Base-by-base conservation (phyloP, 768 basidiomycete species). In the Boletus rubroflammeus region DNA sequence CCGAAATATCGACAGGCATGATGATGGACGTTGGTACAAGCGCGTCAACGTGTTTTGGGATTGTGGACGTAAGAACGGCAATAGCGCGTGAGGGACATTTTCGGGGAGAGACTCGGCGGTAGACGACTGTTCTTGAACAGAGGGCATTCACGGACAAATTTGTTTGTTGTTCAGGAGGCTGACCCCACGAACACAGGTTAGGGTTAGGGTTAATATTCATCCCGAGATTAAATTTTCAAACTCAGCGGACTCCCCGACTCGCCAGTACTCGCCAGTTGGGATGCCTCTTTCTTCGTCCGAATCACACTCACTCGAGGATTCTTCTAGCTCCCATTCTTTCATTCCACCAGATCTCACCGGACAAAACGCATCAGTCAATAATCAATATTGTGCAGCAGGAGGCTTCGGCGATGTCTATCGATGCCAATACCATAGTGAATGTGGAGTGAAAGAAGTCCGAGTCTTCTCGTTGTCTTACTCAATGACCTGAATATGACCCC, bases 1-100 rank as follows among this genome's bases (percentile, higher is more conserved):
- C 89, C 93, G 83, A 72, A 93, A 93, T 70, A 97, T 85, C 25
- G 90, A 86, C 48, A 97, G 81, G 72, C 93, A 93, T 74, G 89
- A 87, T 3, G 92, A 93, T 9, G 94, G 92, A 17, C 83, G 79
- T 63, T 87, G 83, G 66, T 94, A 97, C 47, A 97, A 75, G 25
- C 92, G 81, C 19, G 82, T 84, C 47, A 95, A 71, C 11, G 86
- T 84, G 54, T 78, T 84, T 67, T 90, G 88, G 0, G 89, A 86
- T 64, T 93, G 90, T 0, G 83, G 80, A 55, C 89, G 85, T 26
- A 96, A 76, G 72, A 93, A 94, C 0, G 88, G 84, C 25, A 93
- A 74, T 19, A 93, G 70, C 2, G 84, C 76, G 64, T 91, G 88
- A n/a, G 83, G 77, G 32, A 67, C 70, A 62, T 55, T 70, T 55